Evolutionary conservation across 176 grass and related monocot genomes (phyloP), one percentile per base, ranked within the genome.

Genomic region (Eleusine indica): DNA sequence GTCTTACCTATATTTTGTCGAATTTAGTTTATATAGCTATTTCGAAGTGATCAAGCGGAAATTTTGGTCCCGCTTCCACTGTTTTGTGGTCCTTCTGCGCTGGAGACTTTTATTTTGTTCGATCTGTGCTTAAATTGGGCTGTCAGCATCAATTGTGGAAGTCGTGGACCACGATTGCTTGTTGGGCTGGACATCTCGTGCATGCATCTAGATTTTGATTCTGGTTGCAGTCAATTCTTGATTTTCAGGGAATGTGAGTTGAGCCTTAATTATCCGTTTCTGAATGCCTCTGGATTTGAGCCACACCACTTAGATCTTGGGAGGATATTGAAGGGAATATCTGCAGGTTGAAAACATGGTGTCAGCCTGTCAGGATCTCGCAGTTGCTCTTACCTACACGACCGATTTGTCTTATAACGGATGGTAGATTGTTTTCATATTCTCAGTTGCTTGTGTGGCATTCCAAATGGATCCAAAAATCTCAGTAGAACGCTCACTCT

Each of bases 111-210:
- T 47, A 9, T 61, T 63, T 83, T 85, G 35, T 71, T 79, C 74
- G 47, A 75, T 86, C 41, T 68, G 41, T 16, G 15, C 66, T 82
- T 74, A 38, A 86, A 83, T 75, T 86, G 67, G 47, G 43, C 68
- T 86, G 68, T 90, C 80, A 46, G 79, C 80, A 63, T 82, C 74
- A 83, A 30, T 70, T 21, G 80, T 46, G 52, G 15, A 78, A 38
- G 7, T 14, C 41, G 44, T 70, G 66, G 71, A 70, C 39, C 40
- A 58, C 9, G 9, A 61, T 68, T 75, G 37, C 62, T 86, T 78
- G 18, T 78, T 38, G 29, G 58, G 17, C 53, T 46, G 49, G 79
- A 86, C 86, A 78, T 86, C 63, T 79, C 47, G 30, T 30, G 21
- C 79, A 75, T 79, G 21, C 79, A 75, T 79, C 49, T 64, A 77